Evolutionary conservation across 345 rosid genomes (phyloP).

Genomic region (Mallotus nudiflorus): DNA sequence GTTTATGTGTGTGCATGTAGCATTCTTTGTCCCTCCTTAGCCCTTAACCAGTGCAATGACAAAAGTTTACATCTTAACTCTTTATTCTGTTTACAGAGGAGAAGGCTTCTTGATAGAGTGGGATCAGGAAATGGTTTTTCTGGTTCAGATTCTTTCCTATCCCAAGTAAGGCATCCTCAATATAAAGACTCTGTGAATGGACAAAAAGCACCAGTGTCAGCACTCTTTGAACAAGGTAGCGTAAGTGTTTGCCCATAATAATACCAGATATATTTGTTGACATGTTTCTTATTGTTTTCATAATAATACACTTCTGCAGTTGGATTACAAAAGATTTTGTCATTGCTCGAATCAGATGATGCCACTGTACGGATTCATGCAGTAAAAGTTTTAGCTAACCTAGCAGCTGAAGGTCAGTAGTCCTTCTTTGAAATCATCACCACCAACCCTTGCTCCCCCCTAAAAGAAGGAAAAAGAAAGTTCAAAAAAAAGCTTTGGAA

Average conservation of each 20-base stretch:
- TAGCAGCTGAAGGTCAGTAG: slow-evolving; percentile 38
- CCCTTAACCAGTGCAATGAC: neutral
- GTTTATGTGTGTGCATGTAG: neutral
- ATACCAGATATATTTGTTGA: neutral
- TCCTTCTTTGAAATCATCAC: neutral
- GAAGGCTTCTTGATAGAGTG: slow-evolving; percentile 24
- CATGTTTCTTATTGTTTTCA: slow-evolving; percentile 19
- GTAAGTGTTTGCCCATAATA: neutral
- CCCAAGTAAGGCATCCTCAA: slow-evolving; percentile 22
- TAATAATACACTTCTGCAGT: slow-evolving; percentile 20
- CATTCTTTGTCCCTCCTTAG: slow-evolving; percentile 4
- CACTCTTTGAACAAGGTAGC: slow-evolving; percentile 39
- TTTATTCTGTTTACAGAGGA: slow-evolving; percentile 15
- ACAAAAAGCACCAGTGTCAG: slow-evolving; percentile 21
- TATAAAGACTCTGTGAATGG: slow-evolving; percentile 20
- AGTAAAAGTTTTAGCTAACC: slow-evolving; percentile 37
- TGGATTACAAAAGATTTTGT: slow-evolving; percentile 36
- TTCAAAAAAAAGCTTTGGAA: neutral
- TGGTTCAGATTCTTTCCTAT: slow-evolving; percentile 19
- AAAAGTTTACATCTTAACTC: neutral
- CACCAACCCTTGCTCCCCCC: neutral
- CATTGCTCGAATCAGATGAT: slow-evolving; percentile 34
- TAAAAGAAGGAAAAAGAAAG: neutral
- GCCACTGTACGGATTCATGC: slow-evolving; percentile 35
- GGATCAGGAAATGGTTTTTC: slow-evolving; percentile 25